Evolutionary conservation across 2,329 filamentous ascomycete species (phyloP).

Genomic region (Chrysoporthe deuterocubensis): DNA sequence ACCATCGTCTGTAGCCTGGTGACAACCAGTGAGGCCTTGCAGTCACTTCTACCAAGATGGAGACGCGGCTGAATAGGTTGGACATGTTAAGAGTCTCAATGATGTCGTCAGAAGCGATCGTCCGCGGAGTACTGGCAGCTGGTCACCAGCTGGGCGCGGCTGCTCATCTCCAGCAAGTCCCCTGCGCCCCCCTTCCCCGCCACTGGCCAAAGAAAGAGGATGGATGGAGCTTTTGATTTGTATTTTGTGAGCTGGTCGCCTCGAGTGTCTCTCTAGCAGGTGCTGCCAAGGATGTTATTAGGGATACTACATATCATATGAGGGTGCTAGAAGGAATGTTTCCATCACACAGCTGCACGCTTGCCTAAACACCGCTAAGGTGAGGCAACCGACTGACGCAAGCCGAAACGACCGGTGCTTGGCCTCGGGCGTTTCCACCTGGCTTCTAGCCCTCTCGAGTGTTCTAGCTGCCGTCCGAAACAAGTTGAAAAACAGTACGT

Average conservation of each 20-base stretch:
- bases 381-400: slow-evolving; percentile 23
- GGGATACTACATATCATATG: not conserved
- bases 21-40: not conserved
- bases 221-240: no score
- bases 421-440: slow-evolving; percentile 20
- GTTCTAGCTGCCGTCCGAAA: not conserved
- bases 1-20: slow-evolving; percentile 21
- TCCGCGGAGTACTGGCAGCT: not conserved
- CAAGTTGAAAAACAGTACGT: slow-evolving; percentile 1
- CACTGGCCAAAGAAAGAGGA: not conserved
- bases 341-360: not conserved
- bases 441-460: not conserved
- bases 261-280: not conserved
- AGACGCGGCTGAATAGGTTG: not conserved
- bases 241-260: not conserved
- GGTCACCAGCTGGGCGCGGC: not conserved
- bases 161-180: not conserved
- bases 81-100: no score
- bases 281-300: not conserved
- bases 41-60: not conserved
- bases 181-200: not conserved
- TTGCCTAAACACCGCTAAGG: not conserved
- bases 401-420: slow-evolving; percentile 10
- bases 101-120: not conserved
- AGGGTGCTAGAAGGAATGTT: not conserved